Conservation (phyloP, 805 yeast species). For the Starmerella bacillaris region DNA sequence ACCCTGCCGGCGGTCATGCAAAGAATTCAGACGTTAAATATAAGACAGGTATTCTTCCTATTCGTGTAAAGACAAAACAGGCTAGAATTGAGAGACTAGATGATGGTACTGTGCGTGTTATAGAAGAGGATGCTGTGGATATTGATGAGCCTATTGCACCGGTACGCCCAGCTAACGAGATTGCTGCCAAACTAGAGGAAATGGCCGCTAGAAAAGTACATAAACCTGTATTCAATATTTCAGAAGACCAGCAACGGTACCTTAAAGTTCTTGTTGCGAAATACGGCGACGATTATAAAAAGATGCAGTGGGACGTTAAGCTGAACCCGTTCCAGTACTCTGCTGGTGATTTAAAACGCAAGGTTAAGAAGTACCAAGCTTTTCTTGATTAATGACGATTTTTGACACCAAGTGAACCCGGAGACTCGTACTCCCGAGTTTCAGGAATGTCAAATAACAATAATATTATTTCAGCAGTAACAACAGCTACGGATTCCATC, state of each 20-base stretch:
- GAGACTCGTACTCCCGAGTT: too few species aligned
- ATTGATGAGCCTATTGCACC: conserved; percentile 51
- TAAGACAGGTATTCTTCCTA: too few species aligned
- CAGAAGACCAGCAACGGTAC: conserved; percentile 66
- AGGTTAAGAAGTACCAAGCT: conserved; percentile 52
- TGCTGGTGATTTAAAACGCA: conserved; percentile 62
- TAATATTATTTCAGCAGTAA: too few species aligned
- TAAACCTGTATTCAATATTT: conserved; percentile 29
- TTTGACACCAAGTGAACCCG: too few species aligned
- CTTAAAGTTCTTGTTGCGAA: conserved; percentile 42
- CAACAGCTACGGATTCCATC: too few species aligned
- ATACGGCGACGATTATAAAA: conserved; percentile 73
- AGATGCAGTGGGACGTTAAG: conserved; percentile 84
- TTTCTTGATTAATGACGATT: too few species aligned
- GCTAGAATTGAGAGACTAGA: conserved; percentile 19
- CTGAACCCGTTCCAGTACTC: conserved; percentile 68
- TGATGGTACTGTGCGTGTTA: conserved; percentile 15
- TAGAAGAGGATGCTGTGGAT: conserved; percentile 26
- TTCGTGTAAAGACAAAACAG: conserved; percentile 19
- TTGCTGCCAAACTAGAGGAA: conserved; percentile 52
- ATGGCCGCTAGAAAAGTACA: conserved; percentile 47
- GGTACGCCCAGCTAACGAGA: conserved; percentile 37
- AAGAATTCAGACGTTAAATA: conserved; percentile 27
- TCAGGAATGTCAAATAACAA: too few species aligned
- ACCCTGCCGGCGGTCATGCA: conserved; percentile 68